Base-by-base conservation (phyloP, 176 grass and related monocot species). In the Triticum urartu region DNA sequence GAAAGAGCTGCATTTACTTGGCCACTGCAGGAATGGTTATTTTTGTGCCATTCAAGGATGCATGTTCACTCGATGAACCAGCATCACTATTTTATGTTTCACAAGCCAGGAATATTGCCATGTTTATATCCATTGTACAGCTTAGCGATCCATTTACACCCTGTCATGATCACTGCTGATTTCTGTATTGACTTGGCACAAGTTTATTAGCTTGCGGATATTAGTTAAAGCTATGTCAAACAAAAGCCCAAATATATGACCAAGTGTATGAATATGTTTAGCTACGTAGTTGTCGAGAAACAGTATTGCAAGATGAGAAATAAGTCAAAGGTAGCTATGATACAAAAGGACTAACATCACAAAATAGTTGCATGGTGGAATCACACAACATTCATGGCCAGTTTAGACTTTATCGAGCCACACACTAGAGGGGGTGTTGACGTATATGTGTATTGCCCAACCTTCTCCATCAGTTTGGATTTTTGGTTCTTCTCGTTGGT, bases 41-140 rank as follows among this genome's bases (percentile, higher is more conserved):
- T 62, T 83, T 64, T 50, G 12, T 72, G 33, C 30, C 22, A 79
- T 63, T 72, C 26, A 56, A 68, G 72, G 72, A 72, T 79, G 45
- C 61, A 28, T 82, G 30, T 52, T 81, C 4, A 77, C 11, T 64
- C 7, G 17, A 20, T 25, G 22, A 84, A 88, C 59, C 17, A 52
- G 22, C 25, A 33, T 74, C 22, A 63, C 17, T 71, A 48, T 58
- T 89, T 89, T 85, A 42, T 75, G 18, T 73, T 30, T 79, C n/a
- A 64, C 22, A 30, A 52, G 22, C 17, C 43, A 80, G 68, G 32
- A 66, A 67, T 65, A 9, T 32, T 77, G 4, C 18, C 12, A 66
- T 76, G 76, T 89, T 78, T 78, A 32, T 71, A 48, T 81, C 63
- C 15, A 30, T 18, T 61, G 42, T 77, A 47, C 58, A 84, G n/a